phyloP scores from a whole-genome alignment of 805 yeast species.

The Trichomonascus vanleenenianus region DNA sequence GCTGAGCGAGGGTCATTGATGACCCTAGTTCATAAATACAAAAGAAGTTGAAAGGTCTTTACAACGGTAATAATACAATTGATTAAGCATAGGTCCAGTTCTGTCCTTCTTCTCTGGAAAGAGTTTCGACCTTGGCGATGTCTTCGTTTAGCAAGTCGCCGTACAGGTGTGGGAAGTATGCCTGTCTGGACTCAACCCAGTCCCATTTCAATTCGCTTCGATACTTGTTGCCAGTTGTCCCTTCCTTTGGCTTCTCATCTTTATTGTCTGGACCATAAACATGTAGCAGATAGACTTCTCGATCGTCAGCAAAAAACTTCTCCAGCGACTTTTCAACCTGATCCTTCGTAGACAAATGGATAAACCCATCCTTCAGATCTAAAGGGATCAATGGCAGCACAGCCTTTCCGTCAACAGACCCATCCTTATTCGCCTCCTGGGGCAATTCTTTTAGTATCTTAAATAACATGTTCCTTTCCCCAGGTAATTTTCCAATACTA shows the following conservation, averaged over 20 bases:
- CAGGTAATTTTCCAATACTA: too few relatives aligned
- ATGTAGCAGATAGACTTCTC: slow-evolving; percentile 16
- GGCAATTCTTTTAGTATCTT: slow-evolving; percentile 19
- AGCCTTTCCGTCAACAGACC: slow-evolving; percentile 12
- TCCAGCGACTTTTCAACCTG: slow-evolving; percentile 21
- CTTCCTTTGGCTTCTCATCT: slow-evolving; percentile 13
- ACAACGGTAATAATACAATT: too few relatives aligned
- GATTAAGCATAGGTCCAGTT: slow-evolving; percentile 4
- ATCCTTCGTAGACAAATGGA: slow-evolving; percentile 21
- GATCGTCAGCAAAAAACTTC: slow-evolving; percentile 13
- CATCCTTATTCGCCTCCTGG: slow-evolving; percentile 20
- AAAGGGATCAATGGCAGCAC: slow-evolving; percentile 20
- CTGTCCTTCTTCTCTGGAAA: slow-evolving; percentile 3
- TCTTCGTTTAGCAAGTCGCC: slow-evolving; percentile 22
- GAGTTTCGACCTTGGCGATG: slow-evolving; percentile 10
- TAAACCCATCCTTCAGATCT: slow-evolving; percentile 23
- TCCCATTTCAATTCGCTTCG: slow-evolving; percentile 20
- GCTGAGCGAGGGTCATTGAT: too few relatives aligned
- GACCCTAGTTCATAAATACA: too few relatives aligned
- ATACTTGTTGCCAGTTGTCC: slow-evolving; percentile 20
- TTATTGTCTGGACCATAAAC: slow-evolving; percentile 18
- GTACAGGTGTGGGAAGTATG: slow-evolving; percentile 22
- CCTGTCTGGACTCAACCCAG: slow-evolving; percentile 17
- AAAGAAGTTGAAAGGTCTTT: not conserved
- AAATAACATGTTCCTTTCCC: slow-evolving; percentile 10